These are phyloP conservation scores for Solanum corneliomulleri DNA, from an alignment of 257 asterid species.

Conservation along the genomic window DNA sequence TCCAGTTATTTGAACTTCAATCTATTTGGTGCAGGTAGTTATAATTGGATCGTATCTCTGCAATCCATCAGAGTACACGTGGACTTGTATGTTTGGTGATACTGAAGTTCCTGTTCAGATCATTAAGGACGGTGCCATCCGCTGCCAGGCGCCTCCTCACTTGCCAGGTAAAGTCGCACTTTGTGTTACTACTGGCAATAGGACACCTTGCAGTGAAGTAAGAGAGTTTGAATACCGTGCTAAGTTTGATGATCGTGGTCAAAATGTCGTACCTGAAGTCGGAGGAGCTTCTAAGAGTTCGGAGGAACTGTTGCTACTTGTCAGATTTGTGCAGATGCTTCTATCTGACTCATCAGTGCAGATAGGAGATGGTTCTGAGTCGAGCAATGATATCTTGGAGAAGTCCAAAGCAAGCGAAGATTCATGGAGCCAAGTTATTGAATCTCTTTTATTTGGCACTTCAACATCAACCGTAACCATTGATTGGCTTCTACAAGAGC, in stretches of 20 bases:
- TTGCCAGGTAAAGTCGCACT: slow-evolving; percentile 63
- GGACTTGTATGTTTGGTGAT: slow-evolving; percentile 96
- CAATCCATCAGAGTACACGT: slow-evolving; percentile 48
- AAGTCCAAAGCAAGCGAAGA: slow-evolving; percentile 43
- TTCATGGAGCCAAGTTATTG: slow-evolving; percentile 57
- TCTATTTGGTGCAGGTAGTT: slow-evolving; percentile 50
- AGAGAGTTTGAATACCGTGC: slow-evolving; percentile 69
- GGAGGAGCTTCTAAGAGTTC: slow-evolving; percentile 37
- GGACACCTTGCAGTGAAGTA: slow-evolving; percentile 78
- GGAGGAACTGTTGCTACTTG: slow-evolving; percentile 67
- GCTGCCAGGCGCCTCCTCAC: slow-evolving; percentile 78
- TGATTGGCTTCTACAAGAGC: slow-evolving; percentile 84
- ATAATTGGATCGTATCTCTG: slow-evolving; percentile 77
- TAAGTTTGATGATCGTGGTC: slow-evolving; percentile 27
- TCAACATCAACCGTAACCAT: slow-evolving; percentile 42
- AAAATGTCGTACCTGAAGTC: slow-evolving; percentile 24
- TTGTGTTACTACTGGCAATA: slow-evolving; percentile 68
- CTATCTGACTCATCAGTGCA: slow-evolving; percentile 30
- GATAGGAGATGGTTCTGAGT: slow-evolving; percentile 27
- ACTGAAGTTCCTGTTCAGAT: slow-evolving; percentile 75
- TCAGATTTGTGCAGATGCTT: slow-evolving; percentile 74
- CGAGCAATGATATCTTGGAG: slow-evolving; percentile 30
- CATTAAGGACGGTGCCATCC: slow-evolving; percentile 69
- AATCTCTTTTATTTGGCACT: slow-evolving; percentile 47
- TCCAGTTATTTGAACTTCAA: background rate